Evolutionary conservation across 768 basidiomycete genomes (phyloP), one percentile per base, ranked within the genome.

Genomic region (Tulasnella sp.): DNA sequence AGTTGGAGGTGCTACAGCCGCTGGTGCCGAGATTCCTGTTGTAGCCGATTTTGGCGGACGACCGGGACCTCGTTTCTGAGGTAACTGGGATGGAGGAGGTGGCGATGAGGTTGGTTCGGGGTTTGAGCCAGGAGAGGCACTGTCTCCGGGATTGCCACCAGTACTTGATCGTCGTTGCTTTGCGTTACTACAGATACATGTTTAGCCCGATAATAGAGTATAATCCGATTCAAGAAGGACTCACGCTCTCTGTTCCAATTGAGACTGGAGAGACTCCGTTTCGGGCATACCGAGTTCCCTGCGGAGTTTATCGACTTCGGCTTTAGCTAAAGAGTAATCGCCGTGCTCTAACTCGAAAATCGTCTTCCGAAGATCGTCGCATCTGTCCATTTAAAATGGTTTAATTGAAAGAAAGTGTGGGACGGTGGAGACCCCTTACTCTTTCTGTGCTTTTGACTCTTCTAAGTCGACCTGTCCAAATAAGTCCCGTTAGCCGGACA

Each of bases 231-330:
- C 17, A 44, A 65, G 35, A 72, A 41, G 59, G 41, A 85, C 81
- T 84, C 75, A 86, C 85, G 82, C 80, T 78, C 84, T 90, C 76
- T 92, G 92, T 62, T 94, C 91, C 41, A 94, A 79, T 36, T 87
- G 90, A 37, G 82, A 81, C 76, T 93, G 90, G 62, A 94, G 76
- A 76, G 84, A 88, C 2, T 90, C 91, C 14, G 92, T 79, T 1
- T 92, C 87, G 0, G 86, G 81, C 75, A 93, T 89, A 0, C 91
- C 92, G 7, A 94, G 86, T 77, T 94, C 91, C 67, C 83, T 82
- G 44, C 92, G 86, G 62, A 94, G 82, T 68, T 85, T 81, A 77
- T 94, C 92, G 63, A 94, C 92, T 74, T 93, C 91, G 35, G 80
- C 80, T 78, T 93, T 93, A 5, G 91, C 88, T 8, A 80, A 78